Conservation (phyloP, 2,329 filamentous ascomycete species). For the Ceratocystis colombiana region DNA sequence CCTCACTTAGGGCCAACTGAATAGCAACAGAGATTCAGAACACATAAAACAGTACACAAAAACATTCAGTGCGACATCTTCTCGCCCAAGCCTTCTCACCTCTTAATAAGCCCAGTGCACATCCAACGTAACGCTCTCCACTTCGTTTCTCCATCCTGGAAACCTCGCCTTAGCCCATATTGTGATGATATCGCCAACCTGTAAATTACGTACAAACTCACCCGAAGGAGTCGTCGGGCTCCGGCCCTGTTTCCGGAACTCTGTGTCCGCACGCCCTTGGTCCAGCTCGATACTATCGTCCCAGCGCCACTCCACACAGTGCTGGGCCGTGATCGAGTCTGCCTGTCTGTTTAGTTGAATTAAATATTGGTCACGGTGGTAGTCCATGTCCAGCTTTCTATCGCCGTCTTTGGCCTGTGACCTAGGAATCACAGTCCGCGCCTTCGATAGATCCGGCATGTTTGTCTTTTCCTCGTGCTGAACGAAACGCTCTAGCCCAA, state of each 20-base stretch:
- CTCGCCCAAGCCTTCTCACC: background rate
- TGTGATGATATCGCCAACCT: slow-evolving; percentile 51
- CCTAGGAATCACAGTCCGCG: slow-evolving; percentile 34
- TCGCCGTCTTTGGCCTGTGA: slow-evolving; percentile 25
- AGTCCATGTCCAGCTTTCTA: slow-evolving; percentile 34
- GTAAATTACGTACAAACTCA: slow-evolving; percentile 45
- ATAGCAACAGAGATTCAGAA: slow-evolving; percentile 11
- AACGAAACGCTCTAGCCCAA: slow-evolving; percentile 48
- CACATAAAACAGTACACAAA: background rate
- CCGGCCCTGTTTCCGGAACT: slow-evolving; percentile 38
- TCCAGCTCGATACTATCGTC: slow-evolving; percentile 40
- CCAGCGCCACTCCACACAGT: slow-evolving; percentile 46
- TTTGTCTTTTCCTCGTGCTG: slow-evolving; percentile 25
- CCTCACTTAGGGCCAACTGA: background rate
- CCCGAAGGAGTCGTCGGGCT: slow-evolving; percentile 44
- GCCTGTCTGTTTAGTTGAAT: slow-evolving; percentile 43
- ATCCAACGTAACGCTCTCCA: slow-evolving; percentile 43
- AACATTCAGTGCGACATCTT: background rate
- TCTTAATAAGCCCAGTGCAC: slow-evolving; percentile 45
- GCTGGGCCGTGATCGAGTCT: slow-evolving; percentile 31
- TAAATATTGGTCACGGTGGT: slow-evolving; percentile 34
- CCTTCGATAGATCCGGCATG: slow-evolving; percentile 29
- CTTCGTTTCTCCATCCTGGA: slow-evolving; percentile 42
- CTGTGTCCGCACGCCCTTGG: slow-evolving; percentile 33
- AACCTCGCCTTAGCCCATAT: slow-evolving; percentile 53